These are phyloP conservation scores for Hirschioporus abietinus DNA, from an alignment of 768 basidiomycete genomes.

Conservation along the genomic window DNA sequence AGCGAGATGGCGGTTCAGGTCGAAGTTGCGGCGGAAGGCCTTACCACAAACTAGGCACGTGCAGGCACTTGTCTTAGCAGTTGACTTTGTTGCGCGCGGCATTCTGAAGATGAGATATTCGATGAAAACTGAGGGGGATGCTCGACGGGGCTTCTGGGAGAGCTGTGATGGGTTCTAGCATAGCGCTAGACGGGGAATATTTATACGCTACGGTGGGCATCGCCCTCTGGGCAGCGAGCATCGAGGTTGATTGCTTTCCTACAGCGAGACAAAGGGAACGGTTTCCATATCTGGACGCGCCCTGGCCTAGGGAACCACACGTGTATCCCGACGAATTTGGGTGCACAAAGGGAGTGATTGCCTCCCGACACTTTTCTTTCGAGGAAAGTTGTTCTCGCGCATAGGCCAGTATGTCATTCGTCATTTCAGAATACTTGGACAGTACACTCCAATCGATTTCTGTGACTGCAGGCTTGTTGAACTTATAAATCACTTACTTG, in stretches of 20 bases:
- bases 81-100: not conserved
- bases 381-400: not conserved
- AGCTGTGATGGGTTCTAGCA: not conserved
- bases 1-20: not conserved
- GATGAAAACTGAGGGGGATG: not conserved
- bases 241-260: not conserved
- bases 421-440: no score
- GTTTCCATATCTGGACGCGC: not conserved
- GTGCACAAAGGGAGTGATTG: not conserved
- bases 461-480: no score
- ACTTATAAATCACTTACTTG: no score
- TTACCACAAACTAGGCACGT: not conserved
- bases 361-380: not conserved
- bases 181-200: not conserved
- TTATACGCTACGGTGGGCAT: not conserved
- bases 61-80: not conserved
- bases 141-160: not conserved
- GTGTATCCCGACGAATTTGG: not conserved
- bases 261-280: not conserved
- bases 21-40: not conserved
- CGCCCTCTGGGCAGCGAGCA: constrained; percentile 1
- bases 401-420: not conserved
- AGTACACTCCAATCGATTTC: no score
- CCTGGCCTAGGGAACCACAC: not conserved
- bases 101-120: not conserved